Evolutionary conservation across 23 red algal genomes (phyloP).

Genomic region (Gracilariopsis chorda): DNA sequence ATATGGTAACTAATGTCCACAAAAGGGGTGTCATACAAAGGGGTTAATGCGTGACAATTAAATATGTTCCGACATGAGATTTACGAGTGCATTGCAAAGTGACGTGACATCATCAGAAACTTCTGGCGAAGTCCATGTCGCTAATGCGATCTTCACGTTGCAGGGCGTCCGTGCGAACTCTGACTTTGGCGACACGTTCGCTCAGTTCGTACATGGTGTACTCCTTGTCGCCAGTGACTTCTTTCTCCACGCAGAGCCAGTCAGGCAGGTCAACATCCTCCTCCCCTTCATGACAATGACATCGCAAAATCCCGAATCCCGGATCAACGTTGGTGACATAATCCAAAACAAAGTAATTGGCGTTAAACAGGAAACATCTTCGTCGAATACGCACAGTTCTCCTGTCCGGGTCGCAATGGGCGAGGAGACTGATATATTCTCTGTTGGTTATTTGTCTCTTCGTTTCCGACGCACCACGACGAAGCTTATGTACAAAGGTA

Average conservation of each 20-base stretch:
- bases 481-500: conserved; percentile 67
- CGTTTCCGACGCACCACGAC: conserved; percentile 40
- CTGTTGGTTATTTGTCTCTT: conserved; percentile 60
- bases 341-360: conserved; percentile 77
- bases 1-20: no score
- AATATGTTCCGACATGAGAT: no score
- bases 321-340: conserved; percentile 31
- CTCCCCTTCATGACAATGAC: conserved; percentile 41
- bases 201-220: conserved; percentile 58
- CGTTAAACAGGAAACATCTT: conserved; percentile 66
- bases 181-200: neutral
- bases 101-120: neutral
- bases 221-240: conserved; percentile 63
- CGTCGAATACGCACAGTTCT: conserved; percentile 50
- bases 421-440: conserved; percentile 63
- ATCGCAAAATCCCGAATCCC: conserved; percentile 41
- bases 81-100: no score
- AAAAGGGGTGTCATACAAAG: no score
- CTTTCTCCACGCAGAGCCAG: conserved; percentile 28
- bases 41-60: no score
- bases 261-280: conserved; percentile 47
- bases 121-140: conserved; percentile 15
- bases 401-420: conserved; percentile 35
- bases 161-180: neutral
- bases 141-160: conserved; percentile 5